Evolutionary conservation across 768 basidiomycete species (phyloP).

Genomic region (Boletus reticuloceps): DNA sequence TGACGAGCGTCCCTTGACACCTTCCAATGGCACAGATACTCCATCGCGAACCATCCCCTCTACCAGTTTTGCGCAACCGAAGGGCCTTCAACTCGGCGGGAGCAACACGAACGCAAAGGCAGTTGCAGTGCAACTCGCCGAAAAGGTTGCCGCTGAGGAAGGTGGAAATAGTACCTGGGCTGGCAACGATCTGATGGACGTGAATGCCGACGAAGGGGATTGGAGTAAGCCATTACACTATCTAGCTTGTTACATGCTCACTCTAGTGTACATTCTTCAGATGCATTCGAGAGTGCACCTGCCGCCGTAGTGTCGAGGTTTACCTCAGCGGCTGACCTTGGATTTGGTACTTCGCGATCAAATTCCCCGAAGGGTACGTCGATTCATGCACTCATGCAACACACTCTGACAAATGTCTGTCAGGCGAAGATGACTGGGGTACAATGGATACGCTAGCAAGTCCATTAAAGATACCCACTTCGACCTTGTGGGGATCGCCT

Average conservation of each 20-base stretch:
- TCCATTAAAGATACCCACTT: not conserved
- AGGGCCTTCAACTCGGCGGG: slow-evolving; percentile 69
- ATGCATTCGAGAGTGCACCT: slow-evolving; percentile 70
- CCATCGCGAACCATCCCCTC: slow-evolving; percentile 5
- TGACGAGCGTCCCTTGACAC: slow-evolving; percentile 44
- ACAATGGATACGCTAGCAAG: slow-evolving; percentile 9
- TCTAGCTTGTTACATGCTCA: not conserved
- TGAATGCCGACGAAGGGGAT: slow-evolving; percentile 89
- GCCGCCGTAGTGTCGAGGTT: slow-evolving; percentile 27
- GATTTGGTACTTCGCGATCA: slow-evolving; percentile 20
- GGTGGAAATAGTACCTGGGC: slow-evolving; percentile 62
- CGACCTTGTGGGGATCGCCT: slow-evolving; percentile 18
- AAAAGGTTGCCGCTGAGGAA: slow-evolving; percentile 46
- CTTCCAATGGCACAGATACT: slow-evolving; percentile 11
- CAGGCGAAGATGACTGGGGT: slow-evolving; percentile 23
- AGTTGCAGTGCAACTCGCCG: slow-evolving; percentile 55
- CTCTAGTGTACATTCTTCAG: slow-evolving; percentile 33
- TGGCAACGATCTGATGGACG: slow-evolving; percentile 82
- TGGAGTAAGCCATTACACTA: slow-evolving; percentile 70
- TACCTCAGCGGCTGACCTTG: slow-evolving; percentile 22
- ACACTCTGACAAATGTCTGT: not conserved
- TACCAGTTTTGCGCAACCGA: slow-evolving; percentile 38
- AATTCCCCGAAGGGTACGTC: slow-evolving; percentile 12
- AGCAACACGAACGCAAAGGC: slow-evolving; percentile 42
- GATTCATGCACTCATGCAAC: not conserved